Percentiles rank a stretch among this genome's conserved stretches.
Conservation (phyloP, 2,329 filamentous ascomycete genomes). For the Ascochyta rabiei region DNA sequence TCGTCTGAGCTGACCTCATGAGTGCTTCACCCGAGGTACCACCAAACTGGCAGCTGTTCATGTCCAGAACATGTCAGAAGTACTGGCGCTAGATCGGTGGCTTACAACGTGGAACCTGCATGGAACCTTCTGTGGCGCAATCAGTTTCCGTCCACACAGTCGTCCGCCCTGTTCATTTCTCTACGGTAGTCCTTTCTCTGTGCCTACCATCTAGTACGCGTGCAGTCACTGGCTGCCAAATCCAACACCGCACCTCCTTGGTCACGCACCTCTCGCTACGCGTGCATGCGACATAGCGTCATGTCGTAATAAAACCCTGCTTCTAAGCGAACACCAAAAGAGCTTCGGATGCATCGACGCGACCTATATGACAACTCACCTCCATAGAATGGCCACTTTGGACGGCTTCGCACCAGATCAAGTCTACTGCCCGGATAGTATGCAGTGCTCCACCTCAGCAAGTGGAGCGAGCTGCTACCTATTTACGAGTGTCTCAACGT, state of each 20-base stretch:
- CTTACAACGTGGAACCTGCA: conserved; percentile 17
- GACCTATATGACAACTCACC: conserved; percentile 1
- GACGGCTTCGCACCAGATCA: neutral
- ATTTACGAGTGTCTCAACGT: conserved; percentile 2
- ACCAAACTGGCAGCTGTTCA: conserved; percentile 6
- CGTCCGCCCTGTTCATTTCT: neutral
- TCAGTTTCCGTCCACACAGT: neutral
- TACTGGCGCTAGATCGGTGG: conserved; percentile 11
- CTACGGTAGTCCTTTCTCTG: too few relatives aligned
- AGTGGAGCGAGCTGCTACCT: neutral
- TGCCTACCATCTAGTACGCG: neutral
- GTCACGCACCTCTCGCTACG: conserved; percentile 1
- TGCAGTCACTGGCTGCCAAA: neutral
- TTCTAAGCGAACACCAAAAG: conserved; percentile 4
- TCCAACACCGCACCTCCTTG: neutral
- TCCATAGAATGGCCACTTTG: neutral
- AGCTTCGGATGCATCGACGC: neutral
- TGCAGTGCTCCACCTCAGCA: neutral
- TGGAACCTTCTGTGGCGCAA: conserved; percentile 9
- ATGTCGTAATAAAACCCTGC: neutral
- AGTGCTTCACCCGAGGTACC: neutral
- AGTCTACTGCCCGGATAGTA: neutral
- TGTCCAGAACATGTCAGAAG: conserved; percentile 9
- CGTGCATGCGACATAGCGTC: conserved; percentile 4
- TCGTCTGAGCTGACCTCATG: conserved; percentile 1